Evolutionary conservation across 805 yeast genomes (phyloP).

Genomic region (Hanseniaspora pseudoguilliermondii): DNA sequence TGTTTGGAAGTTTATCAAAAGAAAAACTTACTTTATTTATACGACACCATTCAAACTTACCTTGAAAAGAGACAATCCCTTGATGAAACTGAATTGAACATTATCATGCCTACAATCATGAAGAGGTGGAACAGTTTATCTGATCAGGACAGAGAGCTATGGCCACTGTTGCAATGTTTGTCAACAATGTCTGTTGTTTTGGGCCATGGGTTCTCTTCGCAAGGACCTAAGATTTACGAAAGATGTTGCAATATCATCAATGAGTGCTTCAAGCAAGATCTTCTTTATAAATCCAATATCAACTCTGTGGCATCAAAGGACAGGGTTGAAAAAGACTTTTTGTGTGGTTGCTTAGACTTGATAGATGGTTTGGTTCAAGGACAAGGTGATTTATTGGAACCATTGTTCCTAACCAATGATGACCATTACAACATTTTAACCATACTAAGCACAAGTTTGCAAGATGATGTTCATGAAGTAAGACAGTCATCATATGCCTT

Average conservation of each 20-base stretch:
- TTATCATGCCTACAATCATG: slow-evolving; percentile 69
- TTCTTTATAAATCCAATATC: slow-evolving; percentile 52
- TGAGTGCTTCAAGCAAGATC: slow-evolving; percentile 54
- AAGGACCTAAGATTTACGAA: slow-evolving; percentile 73
- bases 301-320: slow-evolving; percentile 29
- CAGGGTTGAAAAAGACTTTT: slow-evolving; percentile 80
- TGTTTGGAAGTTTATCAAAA: slow-evolving; percentile 73
- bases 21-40: slow-evolving; percentile 65
- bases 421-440: slow-evolving; percentile 37
- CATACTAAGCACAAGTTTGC: slow-evolving; percentile 54
- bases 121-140: slow-evolving; percentile 62
- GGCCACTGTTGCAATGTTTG: slow-evolving; percentile 90
- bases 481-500: slow-evolving; percentile 85
- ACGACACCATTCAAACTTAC: slow-evolving; percentile 83
- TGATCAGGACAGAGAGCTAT: slow-evolving; percentile 72
- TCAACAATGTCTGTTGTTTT: slow-evolving; percentile 80
- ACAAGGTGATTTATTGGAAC: slow-evolving; percentile 46
- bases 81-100: slow-evolving; percentile 44
- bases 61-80: slow-evolving; percentile 52
- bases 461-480: slow-evolving; percentile 73
- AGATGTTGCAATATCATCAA: slow-evolving; percentile 61
- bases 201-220: slow-evolving; percentile 76
- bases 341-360: slow-evolving; percentile 77
- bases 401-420: slow-evolving; percentile 32
- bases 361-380: slow-evolving; percentile 92